Base-by-base conservation (phyloP, 257 asterid species). In the Anisodus acutangulus region DNA sequence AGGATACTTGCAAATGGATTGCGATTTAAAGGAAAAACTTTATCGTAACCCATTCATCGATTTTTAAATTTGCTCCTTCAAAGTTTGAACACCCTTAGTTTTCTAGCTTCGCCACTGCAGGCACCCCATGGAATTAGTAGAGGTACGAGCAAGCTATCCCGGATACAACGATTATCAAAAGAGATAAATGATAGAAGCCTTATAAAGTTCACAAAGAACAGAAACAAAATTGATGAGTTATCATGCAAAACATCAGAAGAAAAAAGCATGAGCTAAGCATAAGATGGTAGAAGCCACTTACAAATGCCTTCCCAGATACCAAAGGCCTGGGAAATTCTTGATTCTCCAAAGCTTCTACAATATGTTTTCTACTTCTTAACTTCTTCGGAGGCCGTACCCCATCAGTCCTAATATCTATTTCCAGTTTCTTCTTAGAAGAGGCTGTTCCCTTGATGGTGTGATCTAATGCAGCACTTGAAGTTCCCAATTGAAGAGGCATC, bases 391-490 rank as follows among this genome's bases (percentile, higher is more conserved):
- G 60, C 19, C 41, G 80, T 49, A 22, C 12, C 60, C 15, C 62
- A 6, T 13, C 22, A 74, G 22, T 49, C 39, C 57, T 19, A 71
- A 16, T 43, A 45, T 45, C 39, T 11, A 51, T 45, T 47, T 71
- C 80, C 80, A 22, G 43, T 74, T 51, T 74, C 80, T 19, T 74
- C 19, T 74, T 74, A 12, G 19, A 74, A 74, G 80, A 49, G 43
- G 22, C 2, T 49, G 60, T 49, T 19, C 11, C 62, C 60, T 49
- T 49, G 60, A 6, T 12, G 12, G 22, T 45, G 54, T n/a, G 79
- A 71, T 71, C 17, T 9, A 17, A 43, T 43, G 58, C 53, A 10
- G 58, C 39, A 45, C 39, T 71, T 71, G 79, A 51, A 71, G 58
- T n/a, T 45, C 57, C 39, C 58, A 71, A 43, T 9, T 45, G 79